Evolutionary conservation across 441 rosid genomes (phyloP).

Genomic region (Gossypium davidsonii): DNA sequence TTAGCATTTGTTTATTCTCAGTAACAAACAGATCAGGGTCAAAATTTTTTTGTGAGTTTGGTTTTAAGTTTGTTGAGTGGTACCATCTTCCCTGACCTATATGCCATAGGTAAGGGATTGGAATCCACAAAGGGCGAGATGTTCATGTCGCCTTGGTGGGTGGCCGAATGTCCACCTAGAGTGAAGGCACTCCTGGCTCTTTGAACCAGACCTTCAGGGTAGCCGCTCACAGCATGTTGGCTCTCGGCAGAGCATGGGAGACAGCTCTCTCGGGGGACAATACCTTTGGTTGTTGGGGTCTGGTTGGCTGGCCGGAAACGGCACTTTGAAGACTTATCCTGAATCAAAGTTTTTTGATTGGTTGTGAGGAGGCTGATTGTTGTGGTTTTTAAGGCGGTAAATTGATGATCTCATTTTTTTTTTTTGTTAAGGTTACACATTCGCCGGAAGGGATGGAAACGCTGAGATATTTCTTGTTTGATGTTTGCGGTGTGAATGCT

Average conservation of each 20-base stretch:
- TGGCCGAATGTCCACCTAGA: no score
- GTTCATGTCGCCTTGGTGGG: no score
- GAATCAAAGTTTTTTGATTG: no score
- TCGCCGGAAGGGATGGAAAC: slow-evolving; percentile 90
- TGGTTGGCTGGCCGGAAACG: background rate
- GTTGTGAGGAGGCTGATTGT: background rate
- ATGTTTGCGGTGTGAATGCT: slow-evolving; percentile 63
- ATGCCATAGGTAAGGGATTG: background rate
- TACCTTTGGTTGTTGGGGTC: background rate
- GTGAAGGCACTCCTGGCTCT: no score
- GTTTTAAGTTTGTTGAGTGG: background rate
- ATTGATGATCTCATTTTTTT: background rate
- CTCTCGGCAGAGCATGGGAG: no score
- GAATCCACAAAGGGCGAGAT: no score
- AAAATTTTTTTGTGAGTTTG: background rate
- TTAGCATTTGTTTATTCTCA: background rate
- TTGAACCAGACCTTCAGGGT: no score
- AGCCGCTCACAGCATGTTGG: no score
- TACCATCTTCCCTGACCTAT: no score
- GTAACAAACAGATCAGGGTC: background rate
- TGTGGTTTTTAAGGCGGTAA: background rate
- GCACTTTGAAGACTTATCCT: background rate
- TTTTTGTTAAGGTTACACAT: slow-evolving; percentile 65
- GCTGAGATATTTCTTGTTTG: slow-evolving; percentile 56
- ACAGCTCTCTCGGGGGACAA: no score